phyloP scores from a whole-genome alignment of 202 grass and related monocot genomes.

The Eragrostis tef region DNA sequence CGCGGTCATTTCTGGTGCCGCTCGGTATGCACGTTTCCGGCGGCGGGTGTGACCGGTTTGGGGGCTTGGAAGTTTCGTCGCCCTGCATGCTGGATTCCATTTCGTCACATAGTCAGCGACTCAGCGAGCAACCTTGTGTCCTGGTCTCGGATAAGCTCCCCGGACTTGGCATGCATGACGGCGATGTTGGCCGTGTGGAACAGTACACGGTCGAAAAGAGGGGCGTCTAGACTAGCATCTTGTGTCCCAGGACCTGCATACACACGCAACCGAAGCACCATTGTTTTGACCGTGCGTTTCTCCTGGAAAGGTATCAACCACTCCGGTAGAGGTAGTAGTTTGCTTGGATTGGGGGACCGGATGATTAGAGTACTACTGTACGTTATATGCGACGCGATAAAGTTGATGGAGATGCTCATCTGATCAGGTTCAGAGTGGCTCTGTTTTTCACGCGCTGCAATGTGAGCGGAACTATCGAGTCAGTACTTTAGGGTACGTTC shows the following conservation, averaged over 20 bases:
- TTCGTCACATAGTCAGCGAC: constrained; percentile 26
- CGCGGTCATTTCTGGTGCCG: background rate
- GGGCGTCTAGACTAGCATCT: background rate
- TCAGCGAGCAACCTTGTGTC: background rate
- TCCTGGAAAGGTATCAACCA: background rate
- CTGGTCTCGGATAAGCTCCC: constrained; percentile 17
- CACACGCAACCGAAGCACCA: constrained; percentile 40
- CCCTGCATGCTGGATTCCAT: constrained; percentile 15
- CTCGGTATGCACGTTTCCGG: background rate
- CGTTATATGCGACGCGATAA: background rate
- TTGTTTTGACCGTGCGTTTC: constrained; percentile 16
- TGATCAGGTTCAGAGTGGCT: background rate
- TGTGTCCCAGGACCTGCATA: background rate
- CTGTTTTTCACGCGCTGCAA: too few species aligned
- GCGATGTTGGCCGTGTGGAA: background rate
- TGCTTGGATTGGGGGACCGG: background rate
- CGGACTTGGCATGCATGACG: background rate
- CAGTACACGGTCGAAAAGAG: background rate
- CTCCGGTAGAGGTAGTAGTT: background rate
- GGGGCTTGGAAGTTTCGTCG: constrained; percentile 9
- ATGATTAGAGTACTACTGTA: background rate
- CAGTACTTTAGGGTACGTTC: too few species aligned
- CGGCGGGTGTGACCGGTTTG: background rate
- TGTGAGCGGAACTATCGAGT: too few species aligned
- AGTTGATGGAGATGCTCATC: background rate